These are phyloP conservation scores for Leucosporidium scottii DNA, from an alignment of 768 basidiomycete species.

Conservation along the genomic window DNA sequence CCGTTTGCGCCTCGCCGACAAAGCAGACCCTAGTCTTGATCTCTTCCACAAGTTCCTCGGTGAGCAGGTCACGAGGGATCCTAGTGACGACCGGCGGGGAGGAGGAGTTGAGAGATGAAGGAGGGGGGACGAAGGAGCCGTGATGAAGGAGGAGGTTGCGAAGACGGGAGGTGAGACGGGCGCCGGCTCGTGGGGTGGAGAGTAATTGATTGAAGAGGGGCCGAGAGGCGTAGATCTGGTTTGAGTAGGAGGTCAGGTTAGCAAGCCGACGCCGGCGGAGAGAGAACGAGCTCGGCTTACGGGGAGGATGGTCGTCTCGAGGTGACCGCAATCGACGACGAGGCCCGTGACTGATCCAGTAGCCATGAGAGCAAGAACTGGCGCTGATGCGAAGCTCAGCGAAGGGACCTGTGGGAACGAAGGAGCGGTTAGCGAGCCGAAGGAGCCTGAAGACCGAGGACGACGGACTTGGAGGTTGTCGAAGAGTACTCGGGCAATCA, in stretches of 20 bases:
- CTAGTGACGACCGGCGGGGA: constrained; percentile 52
- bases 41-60: constrained; percentile 74
- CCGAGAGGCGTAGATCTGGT: constrained; percentile 78
- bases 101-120: constrained; percentile 60
- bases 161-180: constrained; percentile 68
- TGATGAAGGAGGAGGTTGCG: constrained; percentile 73
- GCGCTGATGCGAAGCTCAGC: constrained; percentile 84
- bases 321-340: constrained; percentile 84
- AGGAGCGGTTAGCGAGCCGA: not conserved
- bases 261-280: not conserved
- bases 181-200: constrained; percentile 83
- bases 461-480: constrained; percentile 71
- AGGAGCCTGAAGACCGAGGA: not conserved
- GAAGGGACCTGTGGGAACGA: constrained; percentile 65
- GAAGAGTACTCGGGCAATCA: constrained; percentile 75
- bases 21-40: constrained; percentile 86
- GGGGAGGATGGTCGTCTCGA: constrained; percentile 81
- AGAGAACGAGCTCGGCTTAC: constrained; percentile 54
- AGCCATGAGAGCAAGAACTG: constrained; percentile 74
- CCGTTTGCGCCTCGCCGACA: constrained; percentile 53
- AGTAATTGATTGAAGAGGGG: constrained; percentile 75
- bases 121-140: constrained; percentile 77
- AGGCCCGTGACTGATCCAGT: constrained; percentile 86
- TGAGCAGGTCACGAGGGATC: constrained; percentile 71
- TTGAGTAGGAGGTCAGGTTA: not conserved